phyloP scores from a whole-genome alignment of 2,329 filamentous ascomycete genomes.

The Alternaria panax region DNA sequence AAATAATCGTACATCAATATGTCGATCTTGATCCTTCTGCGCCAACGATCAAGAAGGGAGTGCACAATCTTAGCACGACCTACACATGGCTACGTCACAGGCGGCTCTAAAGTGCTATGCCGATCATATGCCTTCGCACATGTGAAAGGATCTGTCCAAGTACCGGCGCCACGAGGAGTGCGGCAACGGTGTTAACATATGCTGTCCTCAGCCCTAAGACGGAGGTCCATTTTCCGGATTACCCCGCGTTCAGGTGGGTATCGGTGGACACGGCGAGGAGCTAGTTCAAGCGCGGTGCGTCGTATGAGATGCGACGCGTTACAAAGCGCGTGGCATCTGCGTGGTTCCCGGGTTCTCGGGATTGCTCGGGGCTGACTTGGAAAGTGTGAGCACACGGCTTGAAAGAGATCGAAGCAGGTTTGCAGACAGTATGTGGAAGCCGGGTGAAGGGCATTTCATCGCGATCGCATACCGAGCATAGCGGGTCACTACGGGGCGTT shows the following conservation, averaged over 20 bases:
- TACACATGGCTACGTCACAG: neutral
- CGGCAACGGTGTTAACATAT: neutral
- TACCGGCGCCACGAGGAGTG: neutral
- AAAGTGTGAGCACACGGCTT: neutral
- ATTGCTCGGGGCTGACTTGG: neutral
- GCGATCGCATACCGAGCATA: neutral
- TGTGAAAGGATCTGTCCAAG: neutral
- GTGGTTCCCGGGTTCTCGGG: neutral
- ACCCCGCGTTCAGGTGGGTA: constrained; percentile 14
- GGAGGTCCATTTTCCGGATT: constrained; percentile 1
- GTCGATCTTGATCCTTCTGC: neutral
- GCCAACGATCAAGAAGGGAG: too few relatives aligned
- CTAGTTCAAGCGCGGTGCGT: neutral
- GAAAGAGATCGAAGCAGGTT: neutral
- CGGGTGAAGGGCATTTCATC: neutral
- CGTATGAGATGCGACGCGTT: neutral
- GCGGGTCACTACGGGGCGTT: neutral
- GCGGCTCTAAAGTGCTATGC: neutral
- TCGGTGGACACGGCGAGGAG: constrained; percentile 7
- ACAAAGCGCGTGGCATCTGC: neutral
- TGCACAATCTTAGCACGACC: neutral
- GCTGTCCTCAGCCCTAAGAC: neutral
- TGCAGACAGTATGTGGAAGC: neutral
- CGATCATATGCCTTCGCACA: constrained; percentile 7
- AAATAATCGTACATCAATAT: too few relatives aligned